These are phyloP conservation scores for Henckelia pumila DNA, from an alignment of 257 asterid genomes.

Conservation along the genomic window DNA sequence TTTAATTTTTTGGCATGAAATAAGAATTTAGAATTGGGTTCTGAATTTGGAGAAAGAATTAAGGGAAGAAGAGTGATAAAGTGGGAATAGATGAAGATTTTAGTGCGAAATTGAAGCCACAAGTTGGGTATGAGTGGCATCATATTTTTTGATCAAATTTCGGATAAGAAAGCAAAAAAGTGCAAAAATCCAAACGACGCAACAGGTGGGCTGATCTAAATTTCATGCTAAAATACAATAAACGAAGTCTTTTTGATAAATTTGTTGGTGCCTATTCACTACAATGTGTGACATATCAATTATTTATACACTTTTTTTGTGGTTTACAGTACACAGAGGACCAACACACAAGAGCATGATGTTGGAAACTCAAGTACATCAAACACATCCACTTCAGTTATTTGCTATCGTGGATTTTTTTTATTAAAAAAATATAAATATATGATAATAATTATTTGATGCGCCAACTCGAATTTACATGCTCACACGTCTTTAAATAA, in stretches of 20 bases:
- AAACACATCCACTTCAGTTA: too few species aligned
- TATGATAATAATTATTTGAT: too few species aligned
- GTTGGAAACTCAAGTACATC: background rate
- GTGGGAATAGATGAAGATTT: slow-evolving; percentile 31
- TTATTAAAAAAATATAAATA: too few species aligned
- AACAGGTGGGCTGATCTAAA: slow-evolving; percentile 1
- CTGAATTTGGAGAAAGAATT: slow-evolving; percentile 2
- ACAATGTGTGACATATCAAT: slow-evolving; percentile 16
- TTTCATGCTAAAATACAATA: background rate
- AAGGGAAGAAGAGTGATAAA: slow-evolving; percentile 31
- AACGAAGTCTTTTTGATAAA: background rate
- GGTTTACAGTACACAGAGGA: background rate
- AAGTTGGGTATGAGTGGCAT: slow-evolving; percentile 23
- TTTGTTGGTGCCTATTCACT: slow-evolving; percentile 23
- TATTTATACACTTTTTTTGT: background rate
- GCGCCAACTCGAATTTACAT: too few species aligned
- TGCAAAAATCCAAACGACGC: slow-evolving; percentile 34
- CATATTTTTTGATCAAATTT: slow-evolving; percentile 17
- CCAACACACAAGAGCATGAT: slow-evolving; percentile 30
- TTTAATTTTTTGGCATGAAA: slow-evolving; percentile 16
- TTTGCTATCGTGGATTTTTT: too few species aligned
- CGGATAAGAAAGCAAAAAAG: slow-evolving; percentile 40
- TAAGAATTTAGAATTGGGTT: too few species aligned
- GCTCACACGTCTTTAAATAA: too few species aligned
- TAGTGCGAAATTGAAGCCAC: slow-evolving; percentile 54